Percentiles rank a stretch among this genome's conserved stretches.
These are phyloP conservation scores for Conringia planisiliqua DNA, from an alignment of 345 rosid genomes.

Conservation along the genomic window DNA sequence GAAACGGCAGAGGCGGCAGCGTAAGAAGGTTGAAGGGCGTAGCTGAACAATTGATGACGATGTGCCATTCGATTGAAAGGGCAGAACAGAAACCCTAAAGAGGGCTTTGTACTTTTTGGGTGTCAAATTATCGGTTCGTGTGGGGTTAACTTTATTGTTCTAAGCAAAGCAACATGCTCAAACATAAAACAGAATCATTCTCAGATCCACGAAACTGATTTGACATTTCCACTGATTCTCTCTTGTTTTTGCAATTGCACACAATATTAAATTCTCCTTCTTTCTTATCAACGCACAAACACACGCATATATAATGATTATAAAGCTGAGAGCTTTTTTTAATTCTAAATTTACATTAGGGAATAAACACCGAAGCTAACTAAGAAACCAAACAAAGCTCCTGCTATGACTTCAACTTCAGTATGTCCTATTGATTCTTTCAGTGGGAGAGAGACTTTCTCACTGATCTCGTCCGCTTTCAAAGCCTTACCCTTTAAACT, in stretches of 20 bases:
- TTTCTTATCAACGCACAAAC: neutral
- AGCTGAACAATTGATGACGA: slow-evolving; percentile 41
- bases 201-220: slow-evolving; percentile 19
- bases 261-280: slow-evolving; percentile 8
- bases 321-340: neutral
- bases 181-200: neutral
- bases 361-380: slow-evolving; percentile 51
- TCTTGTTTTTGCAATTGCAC: neutral
- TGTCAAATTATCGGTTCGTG: slow-evolving; percentile 4
- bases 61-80: slow-evolving; percentile 40
- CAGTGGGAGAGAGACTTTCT: slow-evolving; percentile 24
- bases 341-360: neutral
- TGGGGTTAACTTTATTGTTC: slow-evolving; percentile 19
- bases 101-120: slow-evolving; percentile 10
- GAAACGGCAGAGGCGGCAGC: slow-evolving; percentile 31
- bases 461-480: slow-evolving; percentile 22
- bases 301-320: neutral
- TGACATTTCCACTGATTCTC: slow-evolving; percentile 7
- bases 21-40: slow-evolving; percentile 29
- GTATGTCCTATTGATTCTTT: slow-evolving; percentile 89
- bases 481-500: slow-evolving; percentile 13
- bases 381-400: slow-evolving; percentile 68
- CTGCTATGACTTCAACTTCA: slow-evolving; percentile 80
- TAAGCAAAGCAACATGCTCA: neutral
- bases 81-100: slow-evolving; percentile 32